Conservation (phyloP, 2,329 filamentous ascomycete species). For the Aspergillus proliferans region DNA sequence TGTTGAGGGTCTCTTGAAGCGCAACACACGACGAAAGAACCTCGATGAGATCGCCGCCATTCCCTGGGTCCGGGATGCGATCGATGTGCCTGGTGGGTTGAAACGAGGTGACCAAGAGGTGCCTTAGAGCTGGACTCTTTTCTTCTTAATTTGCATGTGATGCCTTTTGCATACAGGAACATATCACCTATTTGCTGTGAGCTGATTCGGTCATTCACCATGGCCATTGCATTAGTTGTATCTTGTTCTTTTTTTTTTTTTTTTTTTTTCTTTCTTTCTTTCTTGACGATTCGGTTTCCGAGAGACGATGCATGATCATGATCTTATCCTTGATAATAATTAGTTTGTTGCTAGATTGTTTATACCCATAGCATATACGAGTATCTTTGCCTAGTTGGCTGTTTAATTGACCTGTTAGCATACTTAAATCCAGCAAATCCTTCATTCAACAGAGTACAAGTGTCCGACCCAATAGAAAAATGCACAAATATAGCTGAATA, state of each 20-base stretch:
- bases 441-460: too few relatives aligned
- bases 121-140: conserved; percentile 30
- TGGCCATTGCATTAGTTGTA: not conserved
- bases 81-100: conserved; percentile 58
- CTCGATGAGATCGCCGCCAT: conserved; percentile 65
- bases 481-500: too few relatives aligned
- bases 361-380: conserved; percentile 3
- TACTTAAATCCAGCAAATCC: too few relatives aligned
- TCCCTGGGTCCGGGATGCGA: conserved; percentile 70
- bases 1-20: conserved; percentile 77
- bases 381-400: not conserved
- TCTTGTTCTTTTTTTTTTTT: conserved; percentile 2
- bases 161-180: not conserved
- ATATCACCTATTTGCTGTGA: too few relatives aligned
- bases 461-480: too few relatives aligned
- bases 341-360: not conserved
- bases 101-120: conserved; percentile 49
- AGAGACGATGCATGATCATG: conserved; percentile 2
- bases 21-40: conserved; percentile 70
- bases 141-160: conserved; percentile 3
- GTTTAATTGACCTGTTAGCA: too few relatives aligned
- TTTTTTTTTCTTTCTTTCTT: conserved; percentile 3
- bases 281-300: conserved; percentile 7
- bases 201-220: too few relatives aligned
- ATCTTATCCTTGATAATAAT: not conserved